These are phyloP conservation scores for Lactarius evosmus DNA, from an alignment of 768 basidiomycete genomes.

Conservation along the genomic window DNA sequence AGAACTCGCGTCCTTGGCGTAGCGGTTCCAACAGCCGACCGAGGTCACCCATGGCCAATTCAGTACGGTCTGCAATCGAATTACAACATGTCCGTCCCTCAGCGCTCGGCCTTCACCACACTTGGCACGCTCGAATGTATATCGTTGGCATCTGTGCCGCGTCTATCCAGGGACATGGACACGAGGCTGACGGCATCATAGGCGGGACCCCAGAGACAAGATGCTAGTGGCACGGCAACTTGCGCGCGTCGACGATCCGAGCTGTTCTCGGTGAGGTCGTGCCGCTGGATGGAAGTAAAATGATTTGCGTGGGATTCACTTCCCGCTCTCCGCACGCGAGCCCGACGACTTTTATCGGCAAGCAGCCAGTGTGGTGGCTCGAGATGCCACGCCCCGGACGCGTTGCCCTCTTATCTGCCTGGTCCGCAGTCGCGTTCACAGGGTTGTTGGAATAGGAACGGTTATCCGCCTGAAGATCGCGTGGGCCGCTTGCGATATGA, in stretches of 20 bases:
- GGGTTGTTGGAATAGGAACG: background rate
- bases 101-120: background rate
- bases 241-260: constrained; percentile 12
- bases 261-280: background rate
- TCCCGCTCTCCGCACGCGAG: constrained; percentile 7
- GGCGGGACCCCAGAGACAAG: constrained; percentile 1
- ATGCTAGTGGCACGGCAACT: constrained; percentile 12
- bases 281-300: constrained; percentile 1
- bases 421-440: constrained; percentile 3
- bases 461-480: background rate
- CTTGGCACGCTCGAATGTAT: background rate
- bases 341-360: constrained; percentile 3
- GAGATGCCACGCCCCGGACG: constrained; percentile 4
- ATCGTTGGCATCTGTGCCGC: background rate
- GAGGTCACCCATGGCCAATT: too few relatives aligned
- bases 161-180: background rate
- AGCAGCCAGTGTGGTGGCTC: constrained; percentile 5
- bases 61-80: background rate
- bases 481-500: background rate
- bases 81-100: background rate
- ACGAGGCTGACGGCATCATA: background rate
- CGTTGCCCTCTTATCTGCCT: constrained; percentile 14
- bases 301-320: constrained; percentile 13
- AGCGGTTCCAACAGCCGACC: background rate
- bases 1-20: background rate